Evolutionary conservation across 805 yeast species (phyloP), one percentile per base, ranked within the genome.

Genomic region (Wickerhamiella occidentalis): DNA sequence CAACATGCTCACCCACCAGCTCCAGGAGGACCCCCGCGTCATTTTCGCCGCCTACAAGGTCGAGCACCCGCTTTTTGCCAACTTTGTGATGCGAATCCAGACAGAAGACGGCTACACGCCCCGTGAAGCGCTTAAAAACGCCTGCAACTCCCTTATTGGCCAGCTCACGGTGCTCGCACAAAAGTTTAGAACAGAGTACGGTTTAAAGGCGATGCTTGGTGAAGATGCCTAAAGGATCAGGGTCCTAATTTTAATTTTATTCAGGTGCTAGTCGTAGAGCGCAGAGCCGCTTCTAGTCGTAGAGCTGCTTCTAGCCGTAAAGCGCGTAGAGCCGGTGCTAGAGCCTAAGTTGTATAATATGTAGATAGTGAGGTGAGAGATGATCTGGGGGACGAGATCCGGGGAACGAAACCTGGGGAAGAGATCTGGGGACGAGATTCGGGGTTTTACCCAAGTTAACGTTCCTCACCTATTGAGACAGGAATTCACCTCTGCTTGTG

Each of bases 1-100:
- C 23, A 92, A 92, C 64, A 66, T 92, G 58, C 73, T 92, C 52
- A 77, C 95, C 62, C 80, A 88, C 25, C 95, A 90, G 63, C 76
- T 92, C 50, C 73, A 86, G 53, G 80, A 79, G 61, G 97, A 92
- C 64, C 79, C 80, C 45, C 79, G 80, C 56, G 99, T 92, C n/a
- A 64, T 92, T 30, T 92, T 88, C 64, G 97, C 95, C 40, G 98
- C 97, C 30, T 92, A 92, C 73, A 92, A 92, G 65, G 87, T 92
- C 40, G 97, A 92, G 68, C 99, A 92, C 68, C 99, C 99, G 7
- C 72, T 92, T 55, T 92, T 92, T 67, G 96, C 98, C 36, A 85
- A 85, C 64, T 92, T 92, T 60, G 80, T 90, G 42, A 78, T 92
- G 79, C 79, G 98, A 68, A 76, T 92, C 33, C 99, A 92, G 66